Evolutionary conservation across 306 rosid genomes (phyloP), one percentile per base, ranked within the genome.

Genomic region (Sophora flavescens): DNA sequence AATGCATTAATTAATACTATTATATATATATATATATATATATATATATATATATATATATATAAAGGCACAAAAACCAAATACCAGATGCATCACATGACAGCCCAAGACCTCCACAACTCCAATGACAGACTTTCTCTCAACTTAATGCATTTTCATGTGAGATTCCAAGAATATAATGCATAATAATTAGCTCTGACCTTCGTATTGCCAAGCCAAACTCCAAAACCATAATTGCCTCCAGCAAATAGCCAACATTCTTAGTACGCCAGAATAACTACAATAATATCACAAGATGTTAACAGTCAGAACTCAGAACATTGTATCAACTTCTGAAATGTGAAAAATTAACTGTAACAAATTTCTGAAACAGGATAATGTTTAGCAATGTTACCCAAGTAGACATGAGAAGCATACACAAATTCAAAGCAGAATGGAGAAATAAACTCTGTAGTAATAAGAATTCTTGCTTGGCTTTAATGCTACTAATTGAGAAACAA

Each of bases 211-310:
- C 84, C 91, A 91, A 85, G 77, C 98, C 98, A 13, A 91, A 91
- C 84, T 96, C 99, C 96, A 96, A 83, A 41, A 96, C 88, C 97
- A 91, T 85, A 63, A 93, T 84, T 68, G 99, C 97, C 85, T 96
- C 99, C 13, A 91, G 61, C 82, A 93, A 82, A 81, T 93, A 93
- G 84, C 97, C 94, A 14, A 79, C 47, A 54, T 91, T 77, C 86
- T 87, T 79, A 38, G 99, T 84, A 48, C 89, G 93, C 99, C 98
- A 91, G 76, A 84, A 96, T 71, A 93, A 83, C 99, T 96, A 81
- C 78, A 56, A 66, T 77, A 54, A 80, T 68, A 57, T 15, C 70
- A 78, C 41, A 65, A 45, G 69, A 59, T 3, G 22, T 77, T 28
- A 76, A 60, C 47, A 62, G 32, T 53, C 22, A 22, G 22, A 22